Conservation (phyloP, 2,329 filamentous ascomycete genomes). For the Pseudopithomyces maydicus region DNA sequence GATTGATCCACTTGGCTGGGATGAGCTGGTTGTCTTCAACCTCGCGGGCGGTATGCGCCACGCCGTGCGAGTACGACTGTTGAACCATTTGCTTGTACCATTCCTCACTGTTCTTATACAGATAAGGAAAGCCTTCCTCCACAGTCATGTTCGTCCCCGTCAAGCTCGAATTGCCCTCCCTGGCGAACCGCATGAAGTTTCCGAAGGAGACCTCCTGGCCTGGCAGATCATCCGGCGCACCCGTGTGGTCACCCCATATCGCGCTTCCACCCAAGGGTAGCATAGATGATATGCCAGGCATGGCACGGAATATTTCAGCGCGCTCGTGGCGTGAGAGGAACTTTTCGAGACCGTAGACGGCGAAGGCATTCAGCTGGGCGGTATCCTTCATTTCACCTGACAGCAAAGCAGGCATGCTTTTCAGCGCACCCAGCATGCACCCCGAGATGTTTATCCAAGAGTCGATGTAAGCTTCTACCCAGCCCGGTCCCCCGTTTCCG, state of each 20-base stretch:
- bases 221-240: constrained; percentile 84
- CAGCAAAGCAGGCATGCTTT: constrained; percentile 86
- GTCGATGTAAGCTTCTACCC: constrained; percentile 89
- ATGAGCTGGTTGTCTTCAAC: constrained; percentile 68
- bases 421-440: constrained; percentile 94
- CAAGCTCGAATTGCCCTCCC: constrained; percentile 59
- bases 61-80: constrained; percentile 81
- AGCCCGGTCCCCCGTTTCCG: constrained; percentile 80
- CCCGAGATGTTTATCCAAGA: constrained; percentile 98
- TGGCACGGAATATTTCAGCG: constrained; percentile 91
- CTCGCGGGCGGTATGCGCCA: constrained; percentile 78
- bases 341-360: constrained; percentile 94
- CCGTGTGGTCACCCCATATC: constrained; percentile 89
- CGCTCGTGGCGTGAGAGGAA: constrained; percentile 90
- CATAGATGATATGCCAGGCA: constrained; percentile 98
- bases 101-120: constrained; percentile 76
- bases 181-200: constrained; percentile 79
- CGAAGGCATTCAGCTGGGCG: constrained; percentile 92
- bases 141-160: constrained; percentile 76
- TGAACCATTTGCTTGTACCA: constrained; percentile 82
- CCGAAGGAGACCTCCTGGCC: constrained; percentile 77
- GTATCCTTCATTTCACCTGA: constrained; percentile 99
- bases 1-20: constrained; percentile 88
- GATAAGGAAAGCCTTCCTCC: constrained; percentile 74
- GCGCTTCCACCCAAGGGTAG: constrained; percentile 90